Evolutionary conservation across 345 rosid species (phyloP), one percentile per base, ranked within the genome.

Genomic region (Leavenworthia alabamica): DNA sequence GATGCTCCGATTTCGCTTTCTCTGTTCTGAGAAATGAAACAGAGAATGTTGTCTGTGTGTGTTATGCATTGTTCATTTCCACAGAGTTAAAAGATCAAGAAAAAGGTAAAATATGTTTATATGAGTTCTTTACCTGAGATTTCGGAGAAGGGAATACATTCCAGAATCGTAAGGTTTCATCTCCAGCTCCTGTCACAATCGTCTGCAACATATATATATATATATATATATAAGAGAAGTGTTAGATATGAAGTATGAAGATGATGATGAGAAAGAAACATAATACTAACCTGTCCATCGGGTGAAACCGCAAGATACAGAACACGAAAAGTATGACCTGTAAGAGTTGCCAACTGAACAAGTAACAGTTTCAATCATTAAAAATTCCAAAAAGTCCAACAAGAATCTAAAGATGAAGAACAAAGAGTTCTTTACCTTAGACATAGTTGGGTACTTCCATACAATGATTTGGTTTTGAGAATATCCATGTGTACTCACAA

Each of bases 291-390:
- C 95, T 94, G 97, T 69, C 99, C 99, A 63, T 94, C 99, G 1
- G 99, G 99, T 58, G 99, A 94, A 48, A 90, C 88, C 7, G 99
- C 99, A 70, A 94, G 99, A 79, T 88, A 94, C 60, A 94, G 97
- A 60, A 94, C 99, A 58, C 99, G 79, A 60, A 67, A 86, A 10
- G 99, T 72, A 64, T 94, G 99, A 14, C 97, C 99, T 0, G 96
- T 94, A 19, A 94, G 99, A 58, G 95, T 88, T 48, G 95, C 99
- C 80, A 94, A 75, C 99, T 94, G 84, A n/a, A 36, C 2, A 12
- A n/a, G 13, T 33, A 7, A 59, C 43, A 8, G 8, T 54, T 61
- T 47, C 52, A 39, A 44, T 48, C 32, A 37, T 7, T 23, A 16
- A 24, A 24, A 42, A 7, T 7, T 53, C 5, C 35, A 55, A 12